A percentile compares a stretch with the other conserved stretches of the same genome.
These are phyloP conservation scores for Iris macrosiphon DNA, from an alignment of 106 monocot species.

Conservation along the genomic window DNA sequence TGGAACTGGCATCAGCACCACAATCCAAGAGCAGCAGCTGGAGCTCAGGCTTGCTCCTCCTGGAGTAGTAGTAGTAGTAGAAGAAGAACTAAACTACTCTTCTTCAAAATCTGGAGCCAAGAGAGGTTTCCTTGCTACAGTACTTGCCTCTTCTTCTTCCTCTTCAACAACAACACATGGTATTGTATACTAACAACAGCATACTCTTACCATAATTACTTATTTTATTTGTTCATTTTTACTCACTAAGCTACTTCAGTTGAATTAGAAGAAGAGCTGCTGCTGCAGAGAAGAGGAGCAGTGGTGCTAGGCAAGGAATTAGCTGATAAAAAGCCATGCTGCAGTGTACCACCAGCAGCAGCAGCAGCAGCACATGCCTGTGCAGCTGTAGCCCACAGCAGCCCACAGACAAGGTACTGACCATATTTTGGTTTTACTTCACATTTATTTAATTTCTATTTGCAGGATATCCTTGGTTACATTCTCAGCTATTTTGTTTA, in stretches of 20 bases:
- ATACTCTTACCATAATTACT: background rate
- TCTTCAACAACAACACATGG: no score
- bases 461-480: background rate
- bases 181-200: background rate
- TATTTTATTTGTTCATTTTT: background rate
- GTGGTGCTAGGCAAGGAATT: no score
- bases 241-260: background rate
- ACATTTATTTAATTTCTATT: conserved; percentile 6
- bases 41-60: conserved; percentile 74
- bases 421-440: background rate
- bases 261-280: conserved; percentile 16
- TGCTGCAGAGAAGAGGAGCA: conserved; percentile 9
- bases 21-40: conserved; percentile 45
- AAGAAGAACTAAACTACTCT: conserved; percentile 20
- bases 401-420: conserved; percentile 34
- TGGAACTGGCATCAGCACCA: conserved; percentile 13
- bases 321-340: conserved; percentile 25
- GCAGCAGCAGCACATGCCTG: conserved; percentile 12
- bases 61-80: conserved; percentile 21
- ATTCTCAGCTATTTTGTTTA: background rate
- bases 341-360: conserved; percentile 12
- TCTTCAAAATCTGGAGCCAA: conserved; percentile 14
- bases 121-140: conserved; percentile 23
- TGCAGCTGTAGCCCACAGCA: conserved; percentile 20
- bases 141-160: no score